Percentiles rank a stretch among this genome's conserved stretches.
Conservation (phyloP, 352 stramenopile species). For the Nothophytophthora sp. region DNA sequence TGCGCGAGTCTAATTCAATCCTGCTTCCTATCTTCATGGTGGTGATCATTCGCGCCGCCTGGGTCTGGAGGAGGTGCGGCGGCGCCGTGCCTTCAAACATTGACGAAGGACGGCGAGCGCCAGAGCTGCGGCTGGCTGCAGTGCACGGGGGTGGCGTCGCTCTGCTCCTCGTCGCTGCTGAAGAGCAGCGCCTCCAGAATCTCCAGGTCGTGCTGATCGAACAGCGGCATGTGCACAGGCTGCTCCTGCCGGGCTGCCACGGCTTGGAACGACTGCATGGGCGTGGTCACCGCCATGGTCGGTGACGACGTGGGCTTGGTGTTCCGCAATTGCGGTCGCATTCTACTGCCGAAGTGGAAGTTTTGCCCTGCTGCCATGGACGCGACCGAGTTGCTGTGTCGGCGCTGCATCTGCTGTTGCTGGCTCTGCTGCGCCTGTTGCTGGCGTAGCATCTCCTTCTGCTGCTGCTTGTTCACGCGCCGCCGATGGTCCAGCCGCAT, state of each 20-base stretch:
- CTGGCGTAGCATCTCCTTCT: slow-evolving; percentile 39
- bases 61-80: slow-evolving; percentile 23
- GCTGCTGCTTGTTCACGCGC: slow-evolving; percentile 51
- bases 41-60: slow-evolving; percentile 19
- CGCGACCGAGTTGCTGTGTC: slow-evolving; percentile 12
- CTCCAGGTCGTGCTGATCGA: slow-evolving; percentile 46
- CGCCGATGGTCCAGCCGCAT: slow-evolving; percentile 65
- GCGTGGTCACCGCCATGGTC: slow-evolving; percentile 26
- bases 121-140: slow-evolving; percentile 26
- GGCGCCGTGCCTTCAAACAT: slow-evolving; percentile 36
- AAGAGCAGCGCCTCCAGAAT: slow-evolving; percentile 61
- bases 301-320: slow-evolving; percentile 22
- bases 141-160: slow-evolving; percentile 11
- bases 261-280: slow-evolving; percentile 12
- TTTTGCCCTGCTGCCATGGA: slow-evolving; percentile 34
- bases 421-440: slow-evolving; percentile 38
- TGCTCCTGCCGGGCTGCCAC: slow-evolving; percentile 5
- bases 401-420: slow-evolving; percentile 12
- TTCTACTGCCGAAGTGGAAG: slow-evolving; percentile 21
- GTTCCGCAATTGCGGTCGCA: slow-evolving; percentile 10
- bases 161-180: slow-evolving; percentile 52
- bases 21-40: slow-evolving; percentile 12
- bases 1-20: too few species aligned
- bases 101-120: slow-evolving; percentile 32
- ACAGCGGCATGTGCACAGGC: slow-evolving; percentile 26